phyloP scores from a whole-genome alignment of 2,329 filamentous ascomycete species.

The Fragosphaeria purpurea region DNA sequence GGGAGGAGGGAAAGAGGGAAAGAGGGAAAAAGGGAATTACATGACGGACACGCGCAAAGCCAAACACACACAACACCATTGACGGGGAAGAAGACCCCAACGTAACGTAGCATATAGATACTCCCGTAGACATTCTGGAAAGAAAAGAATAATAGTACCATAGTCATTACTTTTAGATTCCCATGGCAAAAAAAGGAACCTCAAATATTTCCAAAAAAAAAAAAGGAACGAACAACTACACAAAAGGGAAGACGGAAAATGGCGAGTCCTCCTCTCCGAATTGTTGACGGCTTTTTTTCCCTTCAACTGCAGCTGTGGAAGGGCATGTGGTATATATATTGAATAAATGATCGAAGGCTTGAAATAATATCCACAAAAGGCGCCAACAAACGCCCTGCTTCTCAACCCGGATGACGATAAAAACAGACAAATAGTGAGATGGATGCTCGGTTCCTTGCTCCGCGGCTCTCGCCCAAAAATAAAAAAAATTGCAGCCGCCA shows the following conservation, averaged over 20 bases:
- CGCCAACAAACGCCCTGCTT: conserved; percentile 5
- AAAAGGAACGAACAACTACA: neutral
- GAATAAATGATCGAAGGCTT: neutral
- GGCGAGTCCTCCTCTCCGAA: neutral
- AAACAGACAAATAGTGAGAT: neutral
- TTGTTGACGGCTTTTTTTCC: too few species aligned
- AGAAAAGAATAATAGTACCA: neutral
- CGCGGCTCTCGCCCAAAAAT: too few species aligned
- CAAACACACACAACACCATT: neutral
- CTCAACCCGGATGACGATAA: neutral
- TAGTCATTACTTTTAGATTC: too few species aligned
- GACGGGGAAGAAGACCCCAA: neutral
- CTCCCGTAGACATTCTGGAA: neutral
- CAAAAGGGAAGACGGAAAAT: neutral
- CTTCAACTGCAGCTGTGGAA: too few species aligned
- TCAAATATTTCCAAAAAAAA: neutral
- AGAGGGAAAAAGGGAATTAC: neutral
- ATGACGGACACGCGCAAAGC: neutral
- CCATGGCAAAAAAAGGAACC: neutral
- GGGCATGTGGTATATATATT: too few species aligned
- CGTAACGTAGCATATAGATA: too few species aligned
- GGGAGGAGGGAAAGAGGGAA: neutral
- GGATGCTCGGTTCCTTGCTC: too few species aligned
- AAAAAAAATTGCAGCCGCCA: too few species aligned
- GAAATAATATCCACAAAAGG: neutral